Evolutionary conservation across 495 filamentous ascomycete species (phyloP).

Genomic region (Aspergillus heteromorphus): DNA sequence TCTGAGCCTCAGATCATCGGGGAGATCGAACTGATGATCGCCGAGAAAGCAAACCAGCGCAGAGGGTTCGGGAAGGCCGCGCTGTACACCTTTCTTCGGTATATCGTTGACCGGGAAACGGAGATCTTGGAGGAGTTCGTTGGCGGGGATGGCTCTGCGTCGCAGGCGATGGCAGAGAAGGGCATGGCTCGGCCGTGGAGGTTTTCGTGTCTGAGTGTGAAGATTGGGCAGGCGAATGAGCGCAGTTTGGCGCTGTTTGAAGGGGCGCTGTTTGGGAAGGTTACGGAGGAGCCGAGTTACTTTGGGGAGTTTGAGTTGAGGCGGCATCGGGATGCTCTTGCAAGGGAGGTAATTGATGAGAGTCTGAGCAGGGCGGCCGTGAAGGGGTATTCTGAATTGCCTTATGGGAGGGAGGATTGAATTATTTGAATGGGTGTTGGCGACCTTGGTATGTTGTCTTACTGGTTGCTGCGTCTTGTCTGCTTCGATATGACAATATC

Average conservation of each 20-base stretch:
- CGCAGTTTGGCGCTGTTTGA: slow-evolving; percentile 58
- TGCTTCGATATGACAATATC: neutral
- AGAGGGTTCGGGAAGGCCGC: slow-evolving; percentile 61
- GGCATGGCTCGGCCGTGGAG: neutral
- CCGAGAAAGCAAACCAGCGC: slow-evolving; percentile 50
- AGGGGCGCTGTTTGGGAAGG: slow-evolving; percentile 48
- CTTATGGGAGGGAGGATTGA: slow-evolving; percentile 28
- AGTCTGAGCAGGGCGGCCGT: slow-evolving; percentile 28
- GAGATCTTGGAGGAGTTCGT: slow-evolving; percentile 59
- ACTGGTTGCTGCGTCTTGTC: neutral
- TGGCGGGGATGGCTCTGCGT: slow-evolving; percentile 12
- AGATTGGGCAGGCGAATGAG: slow-evolving; percentile 53
- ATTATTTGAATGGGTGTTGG: neutral
- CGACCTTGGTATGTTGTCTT: neutral
- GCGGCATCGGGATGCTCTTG: slow-evolving; percentile 24
- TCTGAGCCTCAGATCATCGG: slow-evolving; percentile 47
- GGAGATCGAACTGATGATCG: slow-evolving; percentile 89
- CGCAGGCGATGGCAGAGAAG: slow-evolving; percentile 4
- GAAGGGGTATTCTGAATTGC: slow-evolving; percentile 34
- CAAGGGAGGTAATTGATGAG: slow-evolving; percentile 15
- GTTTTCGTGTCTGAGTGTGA: slow-evolving; percentile 49
- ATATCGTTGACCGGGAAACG: slow-evolving; percentile 44
- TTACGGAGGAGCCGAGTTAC: slow-evolving; percentile 50
- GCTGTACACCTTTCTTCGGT: slow-evolving; percentile 63
- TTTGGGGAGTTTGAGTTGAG: slow-evolving; percentile 63